A percentile compares a stretch with the other conserved stretches of the same genome.
Evolutionary conservation across 495 filamentous ascomycete genomes (phyloP).

Genomic region (Xylaria scruposa): DNA sequence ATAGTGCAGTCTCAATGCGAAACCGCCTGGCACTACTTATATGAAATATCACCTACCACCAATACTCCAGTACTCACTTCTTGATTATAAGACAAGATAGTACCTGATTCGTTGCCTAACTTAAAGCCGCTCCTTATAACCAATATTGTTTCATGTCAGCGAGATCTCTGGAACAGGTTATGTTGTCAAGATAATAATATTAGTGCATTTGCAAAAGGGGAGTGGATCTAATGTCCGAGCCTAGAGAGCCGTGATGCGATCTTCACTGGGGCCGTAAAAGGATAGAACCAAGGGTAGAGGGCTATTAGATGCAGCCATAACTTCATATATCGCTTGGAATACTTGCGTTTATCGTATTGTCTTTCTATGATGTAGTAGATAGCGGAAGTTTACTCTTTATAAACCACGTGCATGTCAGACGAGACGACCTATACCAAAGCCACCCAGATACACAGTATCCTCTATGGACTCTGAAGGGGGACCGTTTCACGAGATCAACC

Average conservation of each 20-base stretch:
- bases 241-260: slow-evolving; percentile 22
- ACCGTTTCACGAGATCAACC: too few relatives aligned
- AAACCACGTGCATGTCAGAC: neutral
- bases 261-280: slow-evolving; percentile 18
- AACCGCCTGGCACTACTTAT: neutral
- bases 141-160: neutral
- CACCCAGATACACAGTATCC: neutral
- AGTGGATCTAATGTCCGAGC: slow-evolving; percentile 30
- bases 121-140: too few relatives aligned
- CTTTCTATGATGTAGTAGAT: slow-evolving; percentile 40
- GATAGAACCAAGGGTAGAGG: slow-evolving; percentile 32
- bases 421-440: neutral
- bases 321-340: slow-evolving; percentile 48
- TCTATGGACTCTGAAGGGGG: too few relatives aligned
- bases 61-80: neutral
- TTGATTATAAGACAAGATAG: neutral
- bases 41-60: neutral
- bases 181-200: slow-evolving; percentile 36
- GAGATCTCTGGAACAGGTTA: neutral
- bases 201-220: slow-evolving; percentile 34
- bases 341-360: slow-evolving; percentile 37
- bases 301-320: slow-evolving; percentile 40
- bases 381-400: neutral
- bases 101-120: too few relatives aligned
- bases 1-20: neutral